These are phyloP conservation scores for Pythium biforme DNA, from an alignment of 352 stramenopile genomes.

Conservation along the genomic window DNA sequence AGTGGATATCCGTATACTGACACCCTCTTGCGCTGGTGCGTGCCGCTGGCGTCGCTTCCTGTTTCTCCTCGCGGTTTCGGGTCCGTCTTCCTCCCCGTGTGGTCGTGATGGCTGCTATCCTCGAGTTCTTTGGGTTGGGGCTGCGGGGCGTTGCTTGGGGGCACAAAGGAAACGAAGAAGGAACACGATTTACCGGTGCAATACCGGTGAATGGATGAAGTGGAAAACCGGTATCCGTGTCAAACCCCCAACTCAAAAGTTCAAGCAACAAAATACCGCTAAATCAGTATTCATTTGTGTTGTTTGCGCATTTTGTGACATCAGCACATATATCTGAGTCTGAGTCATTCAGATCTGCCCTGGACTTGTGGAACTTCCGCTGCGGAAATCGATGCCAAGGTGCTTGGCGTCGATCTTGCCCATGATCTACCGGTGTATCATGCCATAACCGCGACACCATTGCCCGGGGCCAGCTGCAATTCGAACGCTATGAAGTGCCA, in stretches of 20 bases:
- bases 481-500: too few species aligned
- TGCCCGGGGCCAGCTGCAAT: too few species aligned
- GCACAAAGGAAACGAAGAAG: constrained; percentile 20
- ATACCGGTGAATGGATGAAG: constrained; percentile 8
- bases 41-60: background rate
- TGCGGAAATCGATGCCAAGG: too few species aligned
- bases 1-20: too few species aligned
- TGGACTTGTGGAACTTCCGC: too few species aligned
- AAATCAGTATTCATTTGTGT: constrained; percentile 1
- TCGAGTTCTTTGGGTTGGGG: background rate
- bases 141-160: constrained; percentile 17
- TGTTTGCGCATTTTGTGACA: too few species aligned
- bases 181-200: constrained; percentile 11
- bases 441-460: too few species aligned
- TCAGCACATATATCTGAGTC: too few species aligned
- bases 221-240: constrained; percentile 1
- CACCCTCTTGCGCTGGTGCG: background rate
- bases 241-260: background rate
- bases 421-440: too few species aligned
- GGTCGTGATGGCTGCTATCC: constrained; percentile 8
- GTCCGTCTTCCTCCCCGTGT: background rate
- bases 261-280: background rate
- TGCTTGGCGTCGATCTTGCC: too few species aligned
- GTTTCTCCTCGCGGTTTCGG: background rate
- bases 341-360: too few species aligned